Conservation (phyloP, 1,284 basidiomycete species). For the Moesziomyces antarcticus region DNA sequence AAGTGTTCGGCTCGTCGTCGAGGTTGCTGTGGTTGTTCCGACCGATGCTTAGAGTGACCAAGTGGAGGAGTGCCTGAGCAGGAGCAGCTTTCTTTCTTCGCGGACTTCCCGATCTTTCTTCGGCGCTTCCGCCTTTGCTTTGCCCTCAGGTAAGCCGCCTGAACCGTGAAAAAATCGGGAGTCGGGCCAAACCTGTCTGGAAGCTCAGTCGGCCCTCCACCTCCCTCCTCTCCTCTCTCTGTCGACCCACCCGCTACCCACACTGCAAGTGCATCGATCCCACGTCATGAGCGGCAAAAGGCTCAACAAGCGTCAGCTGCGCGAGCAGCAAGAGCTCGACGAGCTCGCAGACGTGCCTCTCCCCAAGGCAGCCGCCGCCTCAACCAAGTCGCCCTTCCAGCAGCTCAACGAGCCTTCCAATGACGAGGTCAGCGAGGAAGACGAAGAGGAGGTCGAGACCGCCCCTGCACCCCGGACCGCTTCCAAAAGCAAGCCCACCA, state of each 20-base stretch:
- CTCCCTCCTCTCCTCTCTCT: not conserved
- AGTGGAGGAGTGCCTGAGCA: not conserved
- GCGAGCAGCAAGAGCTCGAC: constrained; percentile 61
- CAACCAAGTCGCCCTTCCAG: constrained; percentile 17
- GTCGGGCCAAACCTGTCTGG: constrained; percentile 6
- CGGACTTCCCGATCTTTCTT: constrained; percentile 2
- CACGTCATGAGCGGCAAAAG: constrained; percentile 50
- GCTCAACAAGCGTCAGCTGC: constrained; percentile 61
- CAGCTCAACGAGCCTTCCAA: constrained; percentile 20
- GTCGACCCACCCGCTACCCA: not conserved
- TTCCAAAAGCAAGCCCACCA: constrained; percentile 4
- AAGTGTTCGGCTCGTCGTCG: too few relatives aligned
- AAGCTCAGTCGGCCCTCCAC: constrained; percentile 6
- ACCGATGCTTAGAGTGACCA: not conserved
- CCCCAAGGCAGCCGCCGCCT: constrained; percentile 12
- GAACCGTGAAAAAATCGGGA: constrained; percentile 17
- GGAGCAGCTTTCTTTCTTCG: constrained; percentile 2
- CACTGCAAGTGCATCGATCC: not conserved
- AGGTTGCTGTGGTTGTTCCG: constrained; percentile 1
- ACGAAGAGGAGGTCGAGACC: constrained; percentile 6
- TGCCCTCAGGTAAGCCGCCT: constrained; percentile 21
- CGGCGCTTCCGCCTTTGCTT: not conserved
- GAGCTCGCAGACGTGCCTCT: constrained; percentile 38
- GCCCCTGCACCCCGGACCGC: not conserved
- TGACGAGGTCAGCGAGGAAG: constrained; percentile 11